Conservation (phyloP, 495 filamentous ascomycete genomes). For the Sordaria brevicollis region DNA sequence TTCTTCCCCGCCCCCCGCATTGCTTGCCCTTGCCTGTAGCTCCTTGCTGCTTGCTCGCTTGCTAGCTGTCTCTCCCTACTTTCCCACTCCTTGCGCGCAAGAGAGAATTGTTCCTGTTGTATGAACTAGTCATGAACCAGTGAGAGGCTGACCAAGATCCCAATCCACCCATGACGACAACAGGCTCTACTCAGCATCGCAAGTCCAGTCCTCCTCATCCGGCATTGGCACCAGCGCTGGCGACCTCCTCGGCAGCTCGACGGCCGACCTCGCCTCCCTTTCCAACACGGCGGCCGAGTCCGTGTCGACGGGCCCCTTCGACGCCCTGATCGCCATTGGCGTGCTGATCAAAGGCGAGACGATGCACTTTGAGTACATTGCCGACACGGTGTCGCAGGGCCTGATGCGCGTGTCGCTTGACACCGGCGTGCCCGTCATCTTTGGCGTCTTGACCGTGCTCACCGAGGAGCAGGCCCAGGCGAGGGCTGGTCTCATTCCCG, state of each 20-base stretch:
- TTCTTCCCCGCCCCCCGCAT: background rate
- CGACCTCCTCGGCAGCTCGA: slow-evolving; percentile 64
- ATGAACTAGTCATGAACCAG: background rate
- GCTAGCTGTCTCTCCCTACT: background rate
- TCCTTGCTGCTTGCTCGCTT: background rate
- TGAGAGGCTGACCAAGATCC: background rate
- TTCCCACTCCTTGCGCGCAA: background rate
- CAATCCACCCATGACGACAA: background rate
- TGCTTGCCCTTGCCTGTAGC: background rate
- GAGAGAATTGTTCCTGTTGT: background rate
- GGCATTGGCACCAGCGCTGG: slow-evolving; percentile 58
- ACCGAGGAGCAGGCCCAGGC: slow-evolving; percentile 78
- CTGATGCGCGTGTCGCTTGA: slow-evolving; percentile 93
- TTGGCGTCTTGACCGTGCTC: slow-evolving; percentile 84
- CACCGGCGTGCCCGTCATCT: slow-evolving; percentile 76
- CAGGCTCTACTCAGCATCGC: slow-evolving; percentile 78
- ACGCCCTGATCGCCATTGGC: slow-evolving; percentile 90
- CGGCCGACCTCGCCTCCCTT: slow-evolving; percentile 46
- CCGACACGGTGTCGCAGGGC: slow-evolving; percentile 80
- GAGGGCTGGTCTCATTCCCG: slow-evolving; percentile 63
- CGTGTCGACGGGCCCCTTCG: slow-evolving; percentile 54
- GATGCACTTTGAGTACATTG: slow-evolving; percentile 97
- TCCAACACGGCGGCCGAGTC: slow-evolving; percentile 12
- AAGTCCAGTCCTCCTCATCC: slow-evolving; percentile 63
- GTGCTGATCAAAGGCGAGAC: slow-evolving; percentile 97